Evolutionary conservation across 176 grass and related monocot genomes (phyloP), one percentile per base, ranked within the genome.

Genomic region (Saccharum spontaneum): DNA sequence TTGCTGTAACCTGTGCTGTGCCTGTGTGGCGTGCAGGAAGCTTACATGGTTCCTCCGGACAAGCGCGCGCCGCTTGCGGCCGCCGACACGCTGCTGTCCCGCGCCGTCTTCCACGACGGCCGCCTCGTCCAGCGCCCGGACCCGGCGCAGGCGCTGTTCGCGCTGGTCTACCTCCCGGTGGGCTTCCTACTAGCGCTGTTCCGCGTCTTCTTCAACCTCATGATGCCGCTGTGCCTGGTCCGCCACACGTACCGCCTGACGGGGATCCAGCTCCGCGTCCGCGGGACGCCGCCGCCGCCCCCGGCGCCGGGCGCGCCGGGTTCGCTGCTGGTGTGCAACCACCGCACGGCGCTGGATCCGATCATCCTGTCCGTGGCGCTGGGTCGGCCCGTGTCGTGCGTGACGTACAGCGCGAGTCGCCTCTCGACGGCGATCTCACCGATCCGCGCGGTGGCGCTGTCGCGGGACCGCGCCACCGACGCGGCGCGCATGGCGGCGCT

Each of bases 281-380:
- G 82, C 12, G 95, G 95, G 0, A 41, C 73, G 5, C 89, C 95
- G 0, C 92, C 95, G 0, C 89, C 87, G 8, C 9, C 87, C 1
- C 59, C 59, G 33, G 75, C 79, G 12, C 74, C 37, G 0, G 84
- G 86, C 7, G 18, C 90, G 2, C 87, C 92, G 13, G 92, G 95
- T 0, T 93, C 90, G 0, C 89, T 95, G 37, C 48, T 95, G 52
- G 91, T 98, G 6, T 92, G 95, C 91, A 98, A 98, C 85, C 95
- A 98, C 85, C 95, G 95, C 65, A 95, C 91, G 4, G 87, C 92
- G 57, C 89, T 98, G 0, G 95, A 98, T 80, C 95, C 95, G 8
- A 90, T 95, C 86, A 69, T 98, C 72, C 20, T 98, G 63, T 85
- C 89, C 74, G 61, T 93, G 70, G 93, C 95, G 71, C 89, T 98